Conservation (phyloP, 1,139 yeast species). For the Nakaseomyces delphensis region DNA sequence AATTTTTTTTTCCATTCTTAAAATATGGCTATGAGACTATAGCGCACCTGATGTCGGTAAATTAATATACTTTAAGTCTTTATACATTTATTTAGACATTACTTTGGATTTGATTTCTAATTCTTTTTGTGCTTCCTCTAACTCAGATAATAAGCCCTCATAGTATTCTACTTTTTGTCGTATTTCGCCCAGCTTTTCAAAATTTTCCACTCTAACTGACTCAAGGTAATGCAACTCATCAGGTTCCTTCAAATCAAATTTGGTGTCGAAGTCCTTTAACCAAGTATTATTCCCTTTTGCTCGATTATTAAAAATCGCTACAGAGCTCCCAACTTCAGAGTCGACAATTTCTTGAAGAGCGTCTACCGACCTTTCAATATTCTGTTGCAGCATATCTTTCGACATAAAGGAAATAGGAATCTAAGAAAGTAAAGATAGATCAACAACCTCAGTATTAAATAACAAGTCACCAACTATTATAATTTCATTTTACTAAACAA, state of each 20-base stretch:
- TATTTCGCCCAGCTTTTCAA: conserved; percentile 14
- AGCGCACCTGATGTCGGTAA: too few relatives aligned
- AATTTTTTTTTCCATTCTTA: too few relatives aligned
- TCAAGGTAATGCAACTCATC: conserved; percentile 14
- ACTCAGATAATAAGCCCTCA: conserved; percentile 24
- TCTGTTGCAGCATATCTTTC: conserved; percentile 17
- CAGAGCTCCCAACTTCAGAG: conserved; percentile 20
- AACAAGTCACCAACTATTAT: neutral
- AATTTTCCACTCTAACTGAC: conserved; percentile 11
- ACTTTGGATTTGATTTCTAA: conserved; percentile 19
- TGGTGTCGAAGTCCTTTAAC: conserved; percentile 16
- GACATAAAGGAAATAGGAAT: too few relatives aligned
- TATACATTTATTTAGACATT: conserved; percentile 12
- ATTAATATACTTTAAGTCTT: neutral
- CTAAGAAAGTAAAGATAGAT: neutral
- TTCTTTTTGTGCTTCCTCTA: conserved; percentile 25
- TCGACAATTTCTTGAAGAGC: conserved; percentile 18
- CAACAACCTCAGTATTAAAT: neutral
- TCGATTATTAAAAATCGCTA: conserved; percentile 18
- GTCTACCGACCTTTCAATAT: conserved; percentile 19
- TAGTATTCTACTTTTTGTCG: conserved; percentile 19
- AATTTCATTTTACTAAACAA: too few relatives aligned
- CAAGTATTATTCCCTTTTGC: conserved; percentile 19
- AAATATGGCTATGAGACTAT: too few relatives aligned
- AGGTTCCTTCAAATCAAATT: conserved; percentile 14